Conservation (phyloP, 306 rosid species). For the Prunus salicina region DNA sequence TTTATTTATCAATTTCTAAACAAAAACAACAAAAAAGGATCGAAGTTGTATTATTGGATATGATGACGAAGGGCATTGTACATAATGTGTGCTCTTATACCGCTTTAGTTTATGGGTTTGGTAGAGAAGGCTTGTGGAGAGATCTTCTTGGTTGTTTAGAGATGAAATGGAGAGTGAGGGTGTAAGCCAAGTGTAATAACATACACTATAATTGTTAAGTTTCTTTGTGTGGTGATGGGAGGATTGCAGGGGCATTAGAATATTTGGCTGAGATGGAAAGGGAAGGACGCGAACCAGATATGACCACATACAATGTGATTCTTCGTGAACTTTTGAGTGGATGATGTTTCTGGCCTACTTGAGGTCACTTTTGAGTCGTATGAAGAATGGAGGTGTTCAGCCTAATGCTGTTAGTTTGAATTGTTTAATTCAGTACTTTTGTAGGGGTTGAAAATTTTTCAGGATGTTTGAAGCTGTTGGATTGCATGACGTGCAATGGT, state of each 20-base stretch:
- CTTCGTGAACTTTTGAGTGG: too few species aligned
- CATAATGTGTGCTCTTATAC: slow-evolving; percentile 40
- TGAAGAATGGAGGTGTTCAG: too few species aligned
- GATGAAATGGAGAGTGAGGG: slow-evolving; percentile 38
- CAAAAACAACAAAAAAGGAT: too few species aligned
- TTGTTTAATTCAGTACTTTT: too few species aligned
- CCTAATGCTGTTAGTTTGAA: too few species aligned
- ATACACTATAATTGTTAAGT: slow-evolving; percentile 43
- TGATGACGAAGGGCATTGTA: slow-evolving; percentile 37
- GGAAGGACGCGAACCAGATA: slow-evolving; percentile 45
- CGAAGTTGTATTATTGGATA: slow-evolving; percentile 23
- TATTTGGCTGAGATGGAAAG: slow-evolving; percentile 30
- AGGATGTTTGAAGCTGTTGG: too few species aligned
- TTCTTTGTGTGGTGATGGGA: slow-evolving; percentile 35
- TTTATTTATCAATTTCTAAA: too few species aligned
- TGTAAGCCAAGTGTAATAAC: slow-evolving; percentile 39
- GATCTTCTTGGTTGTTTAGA: slow-evolving; percentile 28
- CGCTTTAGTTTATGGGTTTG: slow-evolving; percentile 40
- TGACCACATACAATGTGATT: slow-evolving; percentile 23
- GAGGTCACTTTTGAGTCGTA: too few species aligned
- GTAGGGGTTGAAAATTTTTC: too few species aligned
- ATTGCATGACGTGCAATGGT: too few species aligned
- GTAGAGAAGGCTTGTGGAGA: slow-evolving; percentile 36
- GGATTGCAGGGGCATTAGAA: slow-evolving; percentile 34
- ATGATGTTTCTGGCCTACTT: too few species aligned